Conservation (phyloP, 2,329 filamentous ascomycete genomes). For the Cytospora mali region DNA sequence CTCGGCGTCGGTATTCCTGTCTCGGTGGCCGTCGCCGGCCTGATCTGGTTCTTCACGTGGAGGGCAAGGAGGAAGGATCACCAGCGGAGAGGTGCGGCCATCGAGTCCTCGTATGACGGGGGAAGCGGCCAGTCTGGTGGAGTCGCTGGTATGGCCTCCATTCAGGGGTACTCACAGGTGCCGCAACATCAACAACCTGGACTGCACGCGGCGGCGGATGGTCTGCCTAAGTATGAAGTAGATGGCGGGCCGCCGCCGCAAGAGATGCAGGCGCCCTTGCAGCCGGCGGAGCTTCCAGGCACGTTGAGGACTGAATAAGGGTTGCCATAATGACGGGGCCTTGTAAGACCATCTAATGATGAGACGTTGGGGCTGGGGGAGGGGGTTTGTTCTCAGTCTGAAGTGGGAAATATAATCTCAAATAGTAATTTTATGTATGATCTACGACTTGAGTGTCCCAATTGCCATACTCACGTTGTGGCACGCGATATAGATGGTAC, state of each 20-base stretch:
- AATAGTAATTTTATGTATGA: too few relatives aligned
- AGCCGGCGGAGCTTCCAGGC: not conserved
- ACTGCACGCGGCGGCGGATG: not conserved
- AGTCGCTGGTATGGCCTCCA: not conserved
- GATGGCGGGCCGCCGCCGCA: not conserved
- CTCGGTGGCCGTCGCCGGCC: not conserved
- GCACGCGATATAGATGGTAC: too few relatives aligned
- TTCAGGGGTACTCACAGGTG: not conserved
- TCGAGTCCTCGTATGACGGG: not conserved
- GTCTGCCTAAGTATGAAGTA: not conserved
- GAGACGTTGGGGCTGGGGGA: too few relatives aligned
- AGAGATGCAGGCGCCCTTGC: not conserved
- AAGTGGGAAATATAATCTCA: too few relatives aligned
- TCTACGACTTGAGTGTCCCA: too few relatives aligned
- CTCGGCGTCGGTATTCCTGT: conserved; percentile 6
- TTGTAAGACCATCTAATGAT: not conserved
- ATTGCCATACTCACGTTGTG: too few relatives aligned
- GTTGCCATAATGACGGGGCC: not conserved
- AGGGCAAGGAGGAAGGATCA: conserved; percentile 7
- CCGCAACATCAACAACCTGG: not conserved
- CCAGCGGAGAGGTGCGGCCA: not conserved
- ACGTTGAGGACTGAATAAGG: not conserved
- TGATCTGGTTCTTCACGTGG: not conserved
- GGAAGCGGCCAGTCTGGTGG: too few relatives aligned
- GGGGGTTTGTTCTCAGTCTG: too few relatives aligned